Evolutionary conservation across 2,329 filamentous ascomycete species (phyloP).

Genomic region (Juglanconis sp.): DNA sequence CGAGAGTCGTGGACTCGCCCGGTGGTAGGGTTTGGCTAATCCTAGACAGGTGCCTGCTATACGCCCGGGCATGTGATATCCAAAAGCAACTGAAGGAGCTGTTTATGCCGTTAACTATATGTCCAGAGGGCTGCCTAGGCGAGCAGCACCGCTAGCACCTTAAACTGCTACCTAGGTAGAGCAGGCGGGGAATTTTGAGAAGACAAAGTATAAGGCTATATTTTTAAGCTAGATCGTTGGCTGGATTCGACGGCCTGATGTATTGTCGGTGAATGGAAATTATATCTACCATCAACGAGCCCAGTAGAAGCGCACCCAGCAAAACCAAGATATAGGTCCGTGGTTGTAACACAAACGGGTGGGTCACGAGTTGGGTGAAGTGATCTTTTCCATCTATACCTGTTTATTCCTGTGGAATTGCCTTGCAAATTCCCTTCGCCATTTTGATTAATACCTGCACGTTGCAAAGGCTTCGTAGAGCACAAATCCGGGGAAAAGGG

Average conservation of each 20-base stretch:
- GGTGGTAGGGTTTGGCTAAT: too few relatives aligned
- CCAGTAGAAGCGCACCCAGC: slow-evolving; percentile 6
- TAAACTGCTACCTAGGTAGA: too few relatives aligned
- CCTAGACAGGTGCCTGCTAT: too few relatives aligned
- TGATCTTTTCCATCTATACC: not conserved
- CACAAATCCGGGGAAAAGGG: not conserved
- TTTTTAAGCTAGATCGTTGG: not conserved
- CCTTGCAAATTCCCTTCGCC: not conserved
- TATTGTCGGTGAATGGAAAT: slow-evolving; percentile 13
- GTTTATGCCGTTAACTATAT: too few relatives aligned
- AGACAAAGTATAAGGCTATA: too few relatives aligned
- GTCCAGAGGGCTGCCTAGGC: too few relatives aligned
- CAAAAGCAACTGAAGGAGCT: too few relatives aligned
- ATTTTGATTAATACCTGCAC: not conserved
- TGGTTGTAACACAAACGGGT: not conserved
- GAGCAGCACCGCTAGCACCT: too few relatives aligned
- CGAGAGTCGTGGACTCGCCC: too few relatives aligned
- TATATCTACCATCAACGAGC: slow-evolving; percentile 13
- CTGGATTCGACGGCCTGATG: slow-evolving; percentile 13
- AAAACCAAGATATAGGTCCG: not conserved
- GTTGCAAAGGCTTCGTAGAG: not conserved
- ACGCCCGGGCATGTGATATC: too few relatives aligned
- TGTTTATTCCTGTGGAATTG: not conserved
- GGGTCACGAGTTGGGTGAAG: not conserved
- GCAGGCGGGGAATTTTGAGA: too few relatives aligned